These are phyloP conservation scores for Blakeslea trispora DNA, from an alignment of 371 early-diverging fungal genomes.

Conservation along the genomic window DNA sequence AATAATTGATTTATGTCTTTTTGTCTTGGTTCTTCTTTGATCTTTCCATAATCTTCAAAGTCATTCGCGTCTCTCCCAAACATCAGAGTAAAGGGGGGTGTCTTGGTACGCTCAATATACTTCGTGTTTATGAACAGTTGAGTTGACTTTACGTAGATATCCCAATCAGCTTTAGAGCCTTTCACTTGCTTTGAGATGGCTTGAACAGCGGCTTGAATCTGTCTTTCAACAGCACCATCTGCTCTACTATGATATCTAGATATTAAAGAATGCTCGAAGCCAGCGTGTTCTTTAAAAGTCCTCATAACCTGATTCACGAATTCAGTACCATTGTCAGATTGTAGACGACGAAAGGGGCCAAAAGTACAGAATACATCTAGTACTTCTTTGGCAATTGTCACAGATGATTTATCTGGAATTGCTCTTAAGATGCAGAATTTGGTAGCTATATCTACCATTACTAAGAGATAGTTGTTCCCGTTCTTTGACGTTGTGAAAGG, in stretches of 20 bases:
- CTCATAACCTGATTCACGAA: slow-evolving; percentile 1
- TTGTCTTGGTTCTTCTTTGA: background rate
- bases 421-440: background rate
- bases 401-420: slow-evolving; percentile 5
- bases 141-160: slow-evolving; percentile 6
- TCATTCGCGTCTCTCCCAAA: slow-evolving; percentile 15
- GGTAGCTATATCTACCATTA: slow-evolving; percentile 5
- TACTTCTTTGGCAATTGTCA: slow-evolving; percentile 3
- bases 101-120: background rate
- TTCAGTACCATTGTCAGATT: slow-evolving; percentile 1
- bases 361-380: slow-evolving; percentile 1
- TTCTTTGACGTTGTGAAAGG: slow-evolving; percentile 15
- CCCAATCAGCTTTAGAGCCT: slow-evolving; percentile 13
- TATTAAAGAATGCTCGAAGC: background rate
- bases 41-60: slow-evolving; percentile 13
- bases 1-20: background rate
- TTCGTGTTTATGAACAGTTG: slow-evolving; percentile 18
- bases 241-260: slow-evolving; percentile 1
- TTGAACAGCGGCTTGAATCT: background rate
- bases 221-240: background rate
- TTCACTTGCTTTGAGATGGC: slow-evolving; percentile 2
- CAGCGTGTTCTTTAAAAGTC: background rate
- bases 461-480: slow-evolving; percentile 4
- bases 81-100: slow-evolving; percentile 13
- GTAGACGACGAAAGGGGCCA: background rate